Evolutionary conservation across 768 basidiomycete species (phyloP).

Genomic region (Pluteus cervinus): DNA sequence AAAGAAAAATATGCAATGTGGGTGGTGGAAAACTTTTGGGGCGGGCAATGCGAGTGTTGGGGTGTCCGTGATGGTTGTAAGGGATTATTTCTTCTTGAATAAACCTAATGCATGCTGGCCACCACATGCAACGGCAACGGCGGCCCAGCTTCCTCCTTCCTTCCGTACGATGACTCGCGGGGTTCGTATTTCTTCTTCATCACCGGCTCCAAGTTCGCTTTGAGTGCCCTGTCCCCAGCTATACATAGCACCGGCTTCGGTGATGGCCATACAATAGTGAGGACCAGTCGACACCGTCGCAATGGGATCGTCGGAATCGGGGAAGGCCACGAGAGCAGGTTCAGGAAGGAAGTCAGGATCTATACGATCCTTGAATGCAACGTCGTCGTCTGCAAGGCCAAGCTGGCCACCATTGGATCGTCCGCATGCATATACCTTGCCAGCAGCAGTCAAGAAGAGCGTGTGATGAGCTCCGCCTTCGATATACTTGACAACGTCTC

Average conservation of each 20-base stretch:
- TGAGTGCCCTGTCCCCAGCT: slow-evolving; percentile 78
- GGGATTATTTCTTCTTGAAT: slow-evolving; percentile 52
- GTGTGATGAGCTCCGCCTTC: slow-evolving; percentile 85
- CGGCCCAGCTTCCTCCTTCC: slow-evolving; percentile 67
- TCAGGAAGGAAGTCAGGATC: slow-evolving; percentile 56
- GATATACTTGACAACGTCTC: slow-evolving; percentile 65
- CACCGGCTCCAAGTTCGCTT: slow-evolving; percentile 65
- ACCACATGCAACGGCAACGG: slow-evolving; percentile 62
- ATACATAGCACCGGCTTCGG: slow-evolving; percentile 60
- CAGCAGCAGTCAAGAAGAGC: slow-evolving; percentile 78
- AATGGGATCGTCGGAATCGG: slow-evolving; percentile 57
- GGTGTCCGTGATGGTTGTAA: slow-evolving; percentile 10
- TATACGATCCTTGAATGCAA: slow-evolving; percentile 49
- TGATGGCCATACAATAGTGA: slow-evolving; percentile 70
- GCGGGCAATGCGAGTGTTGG: no score
- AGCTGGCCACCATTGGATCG: slow-evolving; percentile 81
- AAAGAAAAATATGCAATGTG: no score
- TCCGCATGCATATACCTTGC: slow-evolving; percentile 83
- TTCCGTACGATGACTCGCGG: slow-evolving; percentile 65
- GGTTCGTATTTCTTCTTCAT: slow-evolving; percentile 53
- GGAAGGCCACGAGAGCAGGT: slow-evolving; percentile 63
- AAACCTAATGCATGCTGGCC: slow-evolving; percentile 75
- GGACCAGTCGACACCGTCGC: slow-evolving; percentile 61
- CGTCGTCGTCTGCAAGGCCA: slow-evolving; percentile 69
- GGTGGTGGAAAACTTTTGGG: no score